Evolutionary conservation across 2,329 filamentous ascomycete genomes (phyloP), one percentile per base, ranked within the genome.

Genomic region (Verticillium nonalfalfae): DNA sequence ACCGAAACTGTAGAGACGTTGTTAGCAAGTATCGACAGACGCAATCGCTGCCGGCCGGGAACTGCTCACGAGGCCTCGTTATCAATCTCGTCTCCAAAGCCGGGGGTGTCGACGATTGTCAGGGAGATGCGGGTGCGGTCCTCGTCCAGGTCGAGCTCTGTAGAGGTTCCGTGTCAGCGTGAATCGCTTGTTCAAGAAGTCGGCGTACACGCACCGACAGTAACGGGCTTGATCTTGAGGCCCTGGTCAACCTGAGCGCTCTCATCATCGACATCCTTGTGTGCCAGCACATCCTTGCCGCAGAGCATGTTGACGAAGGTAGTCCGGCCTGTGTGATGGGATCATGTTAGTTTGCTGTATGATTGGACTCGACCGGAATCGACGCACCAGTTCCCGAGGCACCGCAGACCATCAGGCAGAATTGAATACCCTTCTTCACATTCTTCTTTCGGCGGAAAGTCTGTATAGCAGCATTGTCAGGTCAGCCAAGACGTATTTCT

Each of bases 391-490:
- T 98, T 79, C 95, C 95, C 71, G 94, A 98, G 76, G 95, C 95
- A 83, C 95, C 95, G 77, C 95, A 98, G 74, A 99, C 95, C 95
- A 99, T 99, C 86, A 99, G 81, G 79, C 93, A 98, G 84, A 99
- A 99, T 85, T 99, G 95, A 75, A 99, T 98, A 76, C 95, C 95
- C 87, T 97, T 97, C 90, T 97, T 97, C 82, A 98, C 94, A 86
- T 99, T 98, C 91, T 99, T 99, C 94, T 99, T 99, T 80, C 92
- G 90, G 81, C 95, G 93, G 77, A 97, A 93, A 90, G 96, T 95
- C 80, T 96, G 45, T 50, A 18, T 10, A 21, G 45, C 45, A 21
- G 45, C 18, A 21, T 50, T 18, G 45, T 50, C 45, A 50, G 10
- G 45, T 50, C 45, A 50, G 45, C 18, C 45, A 50, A 50, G 45